These are phyloP conservation scores for Xerocomus cyaneibrunnescens DNA, from an alignment of 1,284 basidiomycete genomes.

Conservation along the genomic window DNA sequence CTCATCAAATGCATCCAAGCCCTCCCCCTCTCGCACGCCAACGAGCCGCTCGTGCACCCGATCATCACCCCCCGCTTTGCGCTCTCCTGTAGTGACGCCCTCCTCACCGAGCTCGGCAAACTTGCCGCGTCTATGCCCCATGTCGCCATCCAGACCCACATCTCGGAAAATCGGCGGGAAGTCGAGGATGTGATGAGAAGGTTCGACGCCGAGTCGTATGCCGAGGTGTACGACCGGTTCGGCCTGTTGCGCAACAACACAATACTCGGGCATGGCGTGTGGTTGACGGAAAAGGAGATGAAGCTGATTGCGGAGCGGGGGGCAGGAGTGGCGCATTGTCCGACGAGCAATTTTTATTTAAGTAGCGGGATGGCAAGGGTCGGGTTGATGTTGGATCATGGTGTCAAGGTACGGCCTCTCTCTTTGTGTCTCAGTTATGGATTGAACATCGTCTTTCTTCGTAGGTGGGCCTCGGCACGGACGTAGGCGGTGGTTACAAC, in stretches of 20 bases:
- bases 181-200: slow-evolving; percentile 63
- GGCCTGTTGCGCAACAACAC: slow-evolving; percentile 79
- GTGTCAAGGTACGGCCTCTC: slow-evolving; percentile 65
- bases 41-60: slow-evolving; percentile 69
- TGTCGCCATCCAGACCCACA: slow-evolving; percentile 87
- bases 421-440: not conserved
- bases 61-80: slow-evolving; percentile 96
- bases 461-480: slow-evolving; percentile 85
- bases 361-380: slow-evolving; percentile 83
- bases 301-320: slow-evolving; percentile 61
- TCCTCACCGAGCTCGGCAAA: slow-evolving; percentile 63
- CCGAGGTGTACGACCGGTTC: slow-evolving; percentile 78
- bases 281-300: slow-evolving; percentile 73
- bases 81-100: slow-evolving; percentile 74
- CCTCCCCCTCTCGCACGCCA: slow-evolving; percentile 38
- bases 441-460: too few relatives aligned
- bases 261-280: slow-evolving; percentile 84
- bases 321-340: slow-evolving; percentile 89
- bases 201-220: slow-evolving; percentile 68
- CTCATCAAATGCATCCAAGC: slow-evolving; percentile 69
- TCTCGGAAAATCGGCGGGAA: slow-evolving; percentile 82
- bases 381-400: slow-evolving; percentile 76
- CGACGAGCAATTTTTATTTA: slow-evolving; percentile 89
- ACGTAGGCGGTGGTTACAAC: slow-evolving; percentile 84
- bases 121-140: slow-evolving; percentile 47